A percentile compares a stretch with the other conserved stretches of the same genome.
These are phyloP conservation scores for Candida chauliodis DNA, from an alignment of 805 yeast species.

Conservation along the genomic window DNA sequence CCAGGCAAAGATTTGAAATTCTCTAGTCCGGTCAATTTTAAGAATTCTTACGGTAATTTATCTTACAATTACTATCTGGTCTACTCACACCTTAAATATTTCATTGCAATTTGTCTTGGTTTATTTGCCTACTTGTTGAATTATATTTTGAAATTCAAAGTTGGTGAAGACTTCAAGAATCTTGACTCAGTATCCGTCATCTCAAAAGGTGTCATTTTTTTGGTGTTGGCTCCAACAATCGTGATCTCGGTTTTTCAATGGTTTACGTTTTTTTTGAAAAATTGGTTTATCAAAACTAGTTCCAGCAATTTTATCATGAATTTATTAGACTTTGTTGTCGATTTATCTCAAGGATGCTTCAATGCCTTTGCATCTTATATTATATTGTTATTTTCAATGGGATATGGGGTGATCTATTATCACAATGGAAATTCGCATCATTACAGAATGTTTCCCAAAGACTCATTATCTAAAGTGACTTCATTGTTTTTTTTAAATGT, in stretches of 20 bases:
- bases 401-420: conserved; percentile 31
- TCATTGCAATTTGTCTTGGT: conserved; percentile 13
- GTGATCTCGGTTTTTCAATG: conserved; percentile 3
- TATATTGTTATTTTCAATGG: conserved; percentile 29
- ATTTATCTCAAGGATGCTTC: conserved; percentile 6
- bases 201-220: conserved; percentile 25
- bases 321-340: conserved; percentile 1
- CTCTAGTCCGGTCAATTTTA: conserved; percentile 17
- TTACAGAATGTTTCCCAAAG: conserved; percentile 21
- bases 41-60: conserved; percentile 25
- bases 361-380: conserved; percentile 10
- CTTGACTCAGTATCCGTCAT: conserved; percentile 26
- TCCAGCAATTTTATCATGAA: not conserved
- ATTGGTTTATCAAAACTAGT: conserved; percentile 12
- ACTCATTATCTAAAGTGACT: conserved; percentile 1
- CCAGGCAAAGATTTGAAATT: conserved; percentile 16
- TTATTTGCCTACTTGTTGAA: conserved; percentile 20
- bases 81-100: conserved; percentile 16
- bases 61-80: conserved; percentile 14
- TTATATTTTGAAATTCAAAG: conserved; percentile 21
- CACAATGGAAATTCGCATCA: conserved; percentile 19
- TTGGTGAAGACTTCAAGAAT: conserved; percentile 25
- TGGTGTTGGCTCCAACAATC: conserved; percentile 19
- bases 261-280: conserved; percentile 10
- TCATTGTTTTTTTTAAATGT: conserved; percentile 6